Percentiles rank a stretch among this genome's conserved stretches.
phyloP scores from a whole-genome alignment of 257 asterid genomes.

The Marsdenia floribunda region DNA sequence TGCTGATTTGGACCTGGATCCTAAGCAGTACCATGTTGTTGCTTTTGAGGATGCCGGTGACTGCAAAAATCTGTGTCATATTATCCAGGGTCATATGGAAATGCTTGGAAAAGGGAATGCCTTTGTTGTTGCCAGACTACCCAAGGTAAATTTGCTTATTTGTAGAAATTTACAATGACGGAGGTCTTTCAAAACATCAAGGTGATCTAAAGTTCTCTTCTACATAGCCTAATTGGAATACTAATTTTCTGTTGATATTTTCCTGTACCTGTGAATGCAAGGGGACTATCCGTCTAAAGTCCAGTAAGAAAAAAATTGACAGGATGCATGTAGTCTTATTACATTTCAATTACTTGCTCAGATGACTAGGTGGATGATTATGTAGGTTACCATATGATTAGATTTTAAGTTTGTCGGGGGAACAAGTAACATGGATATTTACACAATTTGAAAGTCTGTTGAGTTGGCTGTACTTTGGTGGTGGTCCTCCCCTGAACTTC shows the following conservation, averaged over 20 bases:
- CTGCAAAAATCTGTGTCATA: conserved; percentile 81
- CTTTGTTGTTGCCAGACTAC: conserved; percentile 75
- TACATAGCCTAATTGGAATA: neutral
- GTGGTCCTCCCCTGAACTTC: neutral
- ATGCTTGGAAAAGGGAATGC: conserved; percentile 80
- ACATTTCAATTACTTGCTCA: neutral
- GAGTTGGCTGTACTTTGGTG: neutral
- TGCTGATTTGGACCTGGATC: conserved; percentile 86
- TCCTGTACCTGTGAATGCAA: too few species aligned
- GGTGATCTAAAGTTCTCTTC: neutral
- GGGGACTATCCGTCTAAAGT: neutral
- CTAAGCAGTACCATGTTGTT: conserved; percentile 78
- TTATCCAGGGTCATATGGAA: conserved; percentile 82
- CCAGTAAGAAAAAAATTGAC: neutral
- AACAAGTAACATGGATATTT: neutral
- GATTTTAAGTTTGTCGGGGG: too few species aligned
- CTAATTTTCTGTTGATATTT: neutral
- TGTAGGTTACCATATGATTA: neutral
- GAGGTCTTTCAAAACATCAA: neutral
- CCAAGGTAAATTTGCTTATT: conserved; percentile 56
- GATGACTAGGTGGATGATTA: neutral
- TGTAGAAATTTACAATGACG: neutral
- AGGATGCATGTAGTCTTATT: neutral
- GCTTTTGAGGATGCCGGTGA: conserved; percentile 91
- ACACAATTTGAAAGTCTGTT: neutral